These are phyloP conservation scores for Lichtheimia hyalospora DNA, from an alignment of 371 early-diverging fungal genomes.

Conservation along the genomic window DNA sequence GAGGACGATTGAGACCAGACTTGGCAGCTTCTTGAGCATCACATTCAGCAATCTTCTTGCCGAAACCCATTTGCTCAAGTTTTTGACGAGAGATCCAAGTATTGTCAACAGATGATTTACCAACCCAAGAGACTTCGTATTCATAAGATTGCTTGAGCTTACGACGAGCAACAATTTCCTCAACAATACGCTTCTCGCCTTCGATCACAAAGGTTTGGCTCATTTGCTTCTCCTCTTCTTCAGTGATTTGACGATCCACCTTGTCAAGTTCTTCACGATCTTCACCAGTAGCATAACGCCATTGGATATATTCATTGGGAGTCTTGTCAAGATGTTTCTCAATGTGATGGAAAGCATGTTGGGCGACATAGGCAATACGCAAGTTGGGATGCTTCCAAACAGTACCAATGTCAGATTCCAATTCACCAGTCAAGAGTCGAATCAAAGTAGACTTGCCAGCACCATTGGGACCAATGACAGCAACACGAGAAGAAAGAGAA, in stretches of 20 bases:
- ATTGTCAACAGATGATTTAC: constrained; percentile 63
- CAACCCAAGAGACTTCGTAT: constrained; percentile 67
- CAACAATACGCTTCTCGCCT: constrained; percentile 63
- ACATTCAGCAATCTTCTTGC: constrained; percentile 63
- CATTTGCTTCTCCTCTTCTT: constrained; percentile 67
- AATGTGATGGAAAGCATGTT: constrained; percentile 88
- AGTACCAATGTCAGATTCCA: constrained; percentile 61
- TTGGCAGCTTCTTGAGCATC: constrained; percentile 68
- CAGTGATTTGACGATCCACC: constrained; percentile 58
- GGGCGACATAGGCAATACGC: constrained; percentile 87
- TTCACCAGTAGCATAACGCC: constrained; percentile 81
- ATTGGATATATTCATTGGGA: constrained; percentile 82
- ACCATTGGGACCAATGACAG: constrained; percentile 76
- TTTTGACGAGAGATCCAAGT: constrained; percentile 73
- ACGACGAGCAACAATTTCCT: constrained; percentile 64
- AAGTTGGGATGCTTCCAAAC: constrained; percentile 80
- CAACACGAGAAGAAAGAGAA: constrained; percentile 70
- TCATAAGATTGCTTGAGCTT: constrained; percentile 71
- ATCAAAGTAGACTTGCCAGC: constrained; percentile 75
- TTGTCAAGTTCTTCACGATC: constrained; percentile 78
- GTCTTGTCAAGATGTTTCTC: constrained; percentile 80
- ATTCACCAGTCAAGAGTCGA: constrained; percentile 81
- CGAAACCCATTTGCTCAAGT: constrained; percentile 68
- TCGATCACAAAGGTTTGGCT: constrained; percentile 60
- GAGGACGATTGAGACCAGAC: constrained; percentile 63